Base-by-base conservation (phyloP, 129 eudicot species). In the Dittrichia graveolens region DNA sequence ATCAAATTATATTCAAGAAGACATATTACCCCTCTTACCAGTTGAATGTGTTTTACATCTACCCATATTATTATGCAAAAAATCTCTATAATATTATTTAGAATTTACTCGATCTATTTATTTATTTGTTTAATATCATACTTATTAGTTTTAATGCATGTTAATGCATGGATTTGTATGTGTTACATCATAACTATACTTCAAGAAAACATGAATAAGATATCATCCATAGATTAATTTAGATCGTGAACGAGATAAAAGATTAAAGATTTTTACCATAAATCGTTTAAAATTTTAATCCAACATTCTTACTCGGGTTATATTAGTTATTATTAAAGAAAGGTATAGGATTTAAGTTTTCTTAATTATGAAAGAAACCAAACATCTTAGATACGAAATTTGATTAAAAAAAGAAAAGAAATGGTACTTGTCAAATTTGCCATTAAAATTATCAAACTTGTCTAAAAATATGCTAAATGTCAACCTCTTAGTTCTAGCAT, bases 401-500 rank as follows among this genome's bases (percentile, higher is more conserved):
- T 41, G 48, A 46, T 41, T 40, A 60, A 73, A 62, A 15, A 62
- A 50, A 61, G 14, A 56, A 9, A 58, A 45, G 67, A 85, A 73
- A 79, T 75, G 82, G 79, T 80, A 61, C 65, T 49, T 70, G 81
- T 52, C 64, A 71, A 76, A 58, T 18, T 43, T n/a, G 60, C 6
- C 43, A 60, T 41, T 77, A 69, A 53, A 77, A 78, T 69, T 54
- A 78, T 61, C 56, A 46, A 67, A 71, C 72, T 43, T 78, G 82
- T 61, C 71, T 52, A 77, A 65, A 46, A 58, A 72, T 79, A 74
- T 75, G 79, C 56, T 72, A 42, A 63, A 78, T 44, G 82, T 79
- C 79, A 52, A 54, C 48, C 24, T 64, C 76, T 66, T 39, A 31
- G 12, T 18, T 69, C 61, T 72, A 55, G 45, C 59, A 42, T 78